These are phyloP conservation scores for Colletotrichum camelliae DNA, from an alignment of 2,329 filamentous ascomycete genomes.

Conservation along the genomic window DNA sequence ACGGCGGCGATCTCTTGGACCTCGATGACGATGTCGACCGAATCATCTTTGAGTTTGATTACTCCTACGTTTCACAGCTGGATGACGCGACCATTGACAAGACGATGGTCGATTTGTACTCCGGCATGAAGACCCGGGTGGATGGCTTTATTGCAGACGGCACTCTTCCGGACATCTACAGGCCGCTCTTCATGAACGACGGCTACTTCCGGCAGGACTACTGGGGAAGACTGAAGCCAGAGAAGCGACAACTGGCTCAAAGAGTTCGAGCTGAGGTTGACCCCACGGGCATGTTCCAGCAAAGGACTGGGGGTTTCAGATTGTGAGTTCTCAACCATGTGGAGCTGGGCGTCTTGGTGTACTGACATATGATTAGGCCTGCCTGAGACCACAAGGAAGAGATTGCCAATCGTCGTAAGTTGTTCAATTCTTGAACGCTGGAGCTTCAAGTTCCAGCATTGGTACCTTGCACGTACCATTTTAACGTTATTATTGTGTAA, in stretches of 20 bases:
- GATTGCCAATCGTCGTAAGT: not conserved
- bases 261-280: slow-evolving; percentile 40
- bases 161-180: slow-evolving; percentile 37
- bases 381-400: not conserved
- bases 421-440: not conserved
- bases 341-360: not conserved
- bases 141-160: slow-evolving; percentile 35
- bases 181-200: slow-evolving; percentile 51
- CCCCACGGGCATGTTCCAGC: slow-evolving; percentile 39
- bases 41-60: slow-evolving; percentile 49
- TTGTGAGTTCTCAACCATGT: slow-evolving; percentile 15
- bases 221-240: slow-evolving; percentile 41
- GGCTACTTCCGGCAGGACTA: slow-evolving; percentile 47
- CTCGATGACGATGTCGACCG: slow-evolving; percentile 42
- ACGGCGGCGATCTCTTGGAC: slow-evolving; percentile 44
- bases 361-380: not conserved
- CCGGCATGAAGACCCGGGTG: slow-evolving; percentile 34
- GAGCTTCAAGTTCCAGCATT: not conserved
- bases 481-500: not conserved
- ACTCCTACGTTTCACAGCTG: slow-evolving; percentile 36
- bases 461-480: not conserved
- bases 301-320: slow-evolving; percentile 48
- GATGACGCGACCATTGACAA: slow-evolving; percentile 36
- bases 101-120: slow-evolving; percentile 40
- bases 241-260: slow-evolving; percentile 37